Evolutionary conservation across 73 alveolate genomes (phyloP).

Genomic region (Paramecium pentaurelia): DNA sequence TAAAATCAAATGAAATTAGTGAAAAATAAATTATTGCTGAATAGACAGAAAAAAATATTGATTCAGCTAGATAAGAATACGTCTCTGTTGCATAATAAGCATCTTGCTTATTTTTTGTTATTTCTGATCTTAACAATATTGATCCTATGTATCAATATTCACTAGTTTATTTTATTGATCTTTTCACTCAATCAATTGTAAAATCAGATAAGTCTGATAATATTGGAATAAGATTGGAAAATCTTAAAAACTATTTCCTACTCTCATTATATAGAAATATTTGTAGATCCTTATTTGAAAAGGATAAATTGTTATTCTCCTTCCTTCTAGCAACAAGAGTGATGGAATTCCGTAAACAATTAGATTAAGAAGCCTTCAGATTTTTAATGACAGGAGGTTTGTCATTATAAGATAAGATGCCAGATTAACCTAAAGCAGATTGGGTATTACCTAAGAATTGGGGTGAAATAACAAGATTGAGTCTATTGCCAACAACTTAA

Average conservation of each 20-base stretch:
- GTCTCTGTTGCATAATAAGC: conserved; percentile 98
- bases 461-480: conserved; percentile 89
- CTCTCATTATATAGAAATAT: conserved; percentile 90
- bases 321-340: conserved; percentile 93
- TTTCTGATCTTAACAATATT: conserved; percentile 82
- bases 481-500: conserved; percentile 65
- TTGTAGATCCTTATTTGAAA: conserved; percentile 97
- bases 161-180: conserved; percentile 96
- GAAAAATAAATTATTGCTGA: conserved; percentile 95
- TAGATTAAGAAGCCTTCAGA: conserved; percentile 89
- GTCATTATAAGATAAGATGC: conserved; percentile 96
- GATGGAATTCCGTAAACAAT: conserved; percentile 79
- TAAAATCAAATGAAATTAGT: conserved; percentile 93
- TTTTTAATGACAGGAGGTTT: conserved; percentile 99
- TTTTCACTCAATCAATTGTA: conserved; percentile 89
- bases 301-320: conserved; percentile 98
- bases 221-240: conserved; percentile 85
- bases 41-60: conserved; percentile 92
- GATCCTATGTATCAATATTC: conserved; percentile 99
- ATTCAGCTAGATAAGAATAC: conserved; percentile 90
- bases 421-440: conserved; percentile 90
- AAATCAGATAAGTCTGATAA: conserved; percentile 92
- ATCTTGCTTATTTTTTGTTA: conserved; percentile 92
- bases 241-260: conserved; percentile 89
- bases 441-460: conserved; percentile 96